A percentile compares a stretch with the other conserved stretches of the same genome.
Conservation (phyloP, 2,329 filamentous ascomycete species). For the Fusarium sulawesiense region DNA sequence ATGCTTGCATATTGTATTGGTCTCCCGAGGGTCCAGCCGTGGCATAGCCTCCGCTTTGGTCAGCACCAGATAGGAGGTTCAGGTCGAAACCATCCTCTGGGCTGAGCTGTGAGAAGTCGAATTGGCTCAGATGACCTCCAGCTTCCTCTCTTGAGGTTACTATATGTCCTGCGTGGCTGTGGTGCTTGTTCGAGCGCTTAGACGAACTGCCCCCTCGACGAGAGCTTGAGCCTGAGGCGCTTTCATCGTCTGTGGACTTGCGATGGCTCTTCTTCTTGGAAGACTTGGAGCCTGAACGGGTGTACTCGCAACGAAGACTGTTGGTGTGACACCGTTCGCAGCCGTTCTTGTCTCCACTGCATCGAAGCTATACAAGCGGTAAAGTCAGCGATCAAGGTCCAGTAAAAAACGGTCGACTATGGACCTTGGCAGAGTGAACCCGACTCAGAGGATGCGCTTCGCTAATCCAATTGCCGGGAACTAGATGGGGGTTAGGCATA, state of each 20-base stretch:
- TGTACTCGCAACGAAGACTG: constrained; percentile 51
- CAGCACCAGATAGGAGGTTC: constrained; percentile 37
- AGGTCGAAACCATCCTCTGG: constrained; percentile 50
- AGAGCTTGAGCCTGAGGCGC: constrained; percentile 35
- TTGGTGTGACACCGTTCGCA: constrained; percentile 51
- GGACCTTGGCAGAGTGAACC: constrained; percentile 1
- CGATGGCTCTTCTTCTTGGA: constrained; percentile 47
- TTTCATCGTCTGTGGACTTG: constrained; percentile 39
- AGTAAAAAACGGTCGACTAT: not conserved
- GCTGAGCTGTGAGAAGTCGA: constrained; percentile 47
- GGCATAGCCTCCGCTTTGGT: constrained; percentile 42
- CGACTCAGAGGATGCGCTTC: not conserved
- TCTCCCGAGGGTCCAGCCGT: constrained; percentile 33
- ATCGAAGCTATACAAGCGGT: constrained; percentile 48
- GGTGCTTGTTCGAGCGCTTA: constrained; percentile 38
- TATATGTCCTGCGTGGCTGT: constrained; percentile 34
- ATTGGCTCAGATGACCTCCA: constrained; percentile 41
- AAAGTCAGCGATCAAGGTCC: constrained; percentile 20
- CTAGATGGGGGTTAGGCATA: constrained; percentile 27
- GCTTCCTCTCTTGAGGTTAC: constrained; percentile 34
- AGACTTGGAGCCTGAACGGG: constrained; percentile 49
- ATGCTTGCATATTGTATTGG: constrained; percentile 33
- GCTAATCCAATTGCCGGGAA: not conserved
- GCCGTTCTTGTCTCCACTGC: constrained; percentile 53
- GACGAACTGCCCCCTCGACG: constrained; percentile 38